Base-by-base conservation (phyloP, 768 basidiomycete genomes). In the Pleurotus ostreatus region DNA sequence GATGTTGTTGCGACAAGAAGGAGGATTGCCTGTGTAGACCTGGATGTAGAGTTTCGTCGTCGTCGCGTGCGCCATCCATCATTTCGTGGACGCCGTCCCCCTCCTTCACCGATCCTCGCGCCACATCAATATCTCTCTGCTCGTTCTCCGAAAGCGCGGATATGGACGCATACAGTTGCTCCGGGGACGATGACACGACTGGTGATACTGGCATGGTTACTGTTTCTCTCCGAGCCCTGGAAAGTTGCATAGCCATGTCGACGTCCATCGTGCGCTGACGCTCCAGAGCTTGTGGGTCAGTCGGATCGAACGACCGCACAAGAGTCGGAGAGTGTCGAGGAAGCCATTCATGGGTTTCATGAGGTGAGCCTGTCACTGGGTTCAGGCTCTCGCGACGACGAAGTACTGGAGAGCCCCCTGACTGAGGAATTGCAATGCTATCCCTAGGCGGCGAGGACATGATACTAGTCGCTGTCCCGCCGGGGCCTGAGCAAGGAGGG, bases 201-300 rank as follows among this genome's bases (percentile, higher is more conserved):
- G 74, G 65, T 59, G 73, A 69, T 11, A 73, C 61, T 22, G 76
- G 66, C 12, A 68, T 59, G 3, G 73, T 68, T 5, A 83, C 63
- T 0, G 86, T 87, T 49, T 84, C 84, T 58, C 86, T 76, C 18
- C 90, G 80, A 1, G 88, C 89, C 18, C 82, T 78, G 20, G 86
- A 88, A 41, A 89, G 80, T 30, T 89, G 87, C 66, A 91, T 80
- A 53, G 89, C 92, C 89, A 93, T 92, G 64, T 95, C 94, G 0
- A 91, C 91, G 64, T 98, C 95, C 87, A 97, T 91, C 5, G 92
- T 85, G 37, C 89, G 82, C 75, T 98, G 94, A 16, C 94, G 84
- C 69, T 97, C 94, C 55, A 86, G 77, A 16, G 83, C 83, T 53
- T 89, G 82, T 0, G 88, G 84, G 65, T 91, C 86, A 73, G 85